These are phyloP conservation scores for Globisporangium canariense DNA, from an alignment of 352 stramenopile species.

Conservation along the genomic window DNA sequence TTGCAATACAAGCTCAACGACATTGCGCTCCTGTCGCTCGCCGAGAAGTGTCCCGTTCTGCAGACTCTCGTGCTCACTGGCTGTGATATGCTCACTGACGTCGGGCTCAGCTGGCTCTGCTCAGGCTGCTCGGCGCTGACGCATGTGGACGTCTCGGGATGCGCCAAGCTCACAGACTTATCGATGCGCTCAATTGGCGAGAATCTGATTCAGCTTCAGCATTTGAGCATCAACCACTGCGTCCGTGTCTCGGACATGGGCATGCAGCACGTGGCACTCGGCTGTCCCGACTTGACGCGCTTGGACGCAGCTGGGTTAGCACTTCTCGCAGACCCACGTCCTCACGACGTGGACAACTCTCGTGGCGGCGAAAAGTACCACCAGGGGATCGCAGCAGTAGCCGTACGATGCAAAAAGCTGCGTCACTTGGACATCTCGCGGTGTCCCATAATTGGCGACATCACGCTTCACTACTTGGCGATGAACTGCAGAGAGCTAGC, in stretches of 20 bases:
- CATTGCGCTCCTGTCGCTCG: constrained; percentile 83
- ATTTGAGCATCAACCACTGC: constrained; percentile 47
- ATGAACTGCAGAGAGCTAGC: constrained; percentile 19
- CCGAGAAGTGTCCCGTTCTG: constrained; percentile 49
- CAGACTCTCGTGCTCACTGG: constrained; percentile 65
- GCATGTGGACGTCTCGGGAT: constrained; percentile 82
- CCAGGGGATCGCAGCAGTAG: constrained; percentile 39
- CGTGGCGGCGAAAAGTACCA: background rate
- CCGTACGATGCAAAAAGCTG: constrained; percentile 29
- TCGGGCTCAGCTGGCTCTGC: constrained; percentile 90
- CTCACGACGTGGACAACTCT: background rate
- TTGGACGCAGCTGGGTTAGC: constrained; percentile 40
- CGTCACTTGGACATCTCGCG: constrained; percentile 49
- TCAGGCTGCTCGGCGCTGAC: constrained; percentile 75
- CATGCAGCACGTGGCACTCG: constrained; percentile 39
- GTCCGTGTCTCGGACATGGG: constrained; percentile 51
- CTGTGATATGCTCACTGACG: constrained; percentile 90
- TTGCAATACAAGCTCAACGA: constrained; percentile 92
- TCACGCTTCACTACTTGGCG: constrained; percentile 26
- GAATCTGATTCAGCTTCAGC: constrained; percentile 50
- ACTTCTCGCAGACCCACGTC: constrained; percentile 37
- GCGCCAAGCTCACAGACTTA: constrained; percentile 86
- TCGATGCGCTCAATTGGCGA: constrained; percentile 84
- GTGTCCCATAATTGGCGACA: constrained; percentile 43
- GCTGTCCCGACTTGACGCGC: constrained; percentile 42